Percentiles rank a stretch among this genome's conserved stretches.
phyloP scores from a whole-genome alignment of 2,329 filamentous ascomycete species.

The Fonsecaea nubica region DNA sequence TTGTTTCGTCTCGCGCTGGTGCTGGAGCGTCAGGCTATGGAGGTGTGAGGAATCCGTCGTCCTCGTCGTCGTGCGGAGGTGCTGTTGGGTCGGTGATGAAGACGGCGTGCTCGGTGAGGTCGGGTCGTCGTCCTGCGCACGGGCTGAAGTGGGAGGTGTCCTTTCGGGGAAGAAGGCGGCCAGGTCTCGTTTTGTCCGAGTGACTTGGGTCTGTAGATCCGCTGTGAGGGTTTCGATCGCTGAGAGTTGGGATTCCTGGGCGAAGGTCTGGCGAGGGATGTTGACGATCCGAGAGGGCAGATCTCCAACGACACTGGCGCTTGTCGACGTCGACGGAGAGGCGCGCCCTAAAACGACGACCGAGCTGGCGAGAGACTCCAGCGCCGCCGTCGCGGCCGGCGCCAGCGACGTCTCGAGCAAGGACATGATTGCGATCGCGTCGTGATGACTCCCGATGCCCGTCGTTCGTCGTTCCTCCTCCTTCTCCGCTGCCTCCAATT shows the following conservation, averaged over 20 bases:
- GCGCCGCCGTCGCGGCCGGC: slow-evolving; percentile 9
- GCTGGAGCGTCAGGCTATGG: slow-evolving; percentile 74
- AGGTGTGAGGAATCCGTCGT: slow-evolving; percentile 54
- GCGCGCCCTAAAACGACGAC: slow-evolving; percentile 24
- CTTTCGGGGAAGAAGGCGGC: background rate
- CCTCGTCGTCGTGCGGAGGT: slow-evolving; percentile 2
- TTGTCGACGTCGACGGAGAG: background rate
- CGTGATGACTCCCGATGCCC: background rate
- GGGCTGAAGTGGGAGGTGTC: background rate
- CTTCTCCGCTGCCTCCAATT: slow-evolving; percentile 8
- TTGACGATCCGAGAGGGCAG: slow-evolving; percentile 53
- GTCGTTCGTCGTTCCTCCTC: background rate
- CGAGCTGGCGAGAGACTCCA: slow-evolving; percentile 27
- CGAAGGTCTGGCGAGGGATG: slow-evolving; percentile 61
- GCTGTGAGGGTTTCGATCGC: slow-evolving; percentile 23
- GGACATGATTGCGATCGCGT: slow-evolving; percentile 8
- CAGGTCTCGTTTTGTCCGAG: slow-evolving; percentile 34
- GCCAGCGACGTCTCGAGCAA: slow-evolving; percentile 23
- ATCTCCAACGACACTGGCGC: slow-evolving; percentile 38
- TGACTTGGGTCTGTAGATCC: slow-evolving; percentile 35
- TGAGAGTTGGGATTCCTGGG: slow-evolving; percentile 61
- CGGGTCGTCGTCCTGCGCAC: background rate
- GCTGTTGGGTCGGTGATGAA: slow-evolving; percentile 46
- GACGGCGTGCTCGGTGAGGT: slow-evolving; percentile 2
- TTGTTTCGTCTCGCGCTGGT: slow-evolving; percentile 73